Percentiles rank a stretch among this genome's conserved stretches.
Conservation (phyloP, 108 stramenopile genomes). For the Nitzschia putrida region DNA sequence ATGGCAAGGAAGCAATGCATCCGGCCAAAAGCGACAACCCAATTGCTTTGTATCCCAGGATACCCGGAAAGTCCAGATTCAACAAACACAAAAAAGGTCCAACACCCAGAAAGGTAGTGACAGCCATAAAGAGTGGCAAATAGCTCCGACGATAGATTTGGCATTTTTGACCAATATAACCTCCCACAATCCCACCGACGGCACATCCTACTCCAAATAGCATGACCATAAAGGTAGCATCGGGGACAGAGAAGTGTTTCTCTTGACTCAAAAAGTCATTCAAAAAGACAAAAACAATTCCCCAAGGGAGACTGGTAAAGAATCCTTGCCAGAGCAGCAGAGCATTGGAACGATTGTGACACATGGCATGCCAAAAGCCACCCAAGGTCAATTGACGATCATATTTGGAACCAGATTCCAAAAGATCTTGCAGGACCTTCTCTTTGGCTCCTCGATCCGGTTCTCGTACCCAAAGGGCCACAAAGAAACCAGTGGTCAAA, state of each 20-base stretch:
- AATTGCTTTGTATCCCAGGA: conserved; percentile 43
- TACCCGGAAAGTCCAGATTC: conserved; percentile 47
- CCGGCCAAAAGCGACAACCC: conserved; percentile 50
- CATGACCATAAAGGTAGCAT: conserved; percentile 62
- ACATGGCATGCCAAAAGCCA: conserved; percentile 60
- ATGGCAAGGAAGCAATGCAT: conserved; percentile 58
- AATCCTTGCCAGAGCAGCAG: conserved; percentile 66
- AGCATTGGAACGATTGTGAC: conserved; percentile 49
- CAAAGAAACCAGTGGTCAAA: conserved; percentile 37
- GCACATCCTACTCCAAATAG: conserved; percentile 65
- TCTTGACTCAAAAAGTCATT: conserved; percentile 75
- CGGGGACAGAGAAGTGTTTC: conserved; percentile 59
- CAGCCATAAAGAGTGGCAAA: conserved; percentile 65
- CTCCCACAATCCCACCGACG: conserved; percentile 65
- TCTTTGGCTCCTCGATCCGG: conserved; percentile 74
- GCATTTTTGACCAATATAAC: conserved; percentile 48
- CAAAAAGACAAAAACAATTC: conserved; percentile 69
- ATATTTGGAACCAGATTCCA: conserved; percentile 56
- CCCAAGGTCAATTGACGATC: conserved; percentile 67
- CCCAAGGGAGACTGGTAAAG: conserved; percentile 67
- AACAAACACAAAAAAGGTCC: conserved; percentile 57
- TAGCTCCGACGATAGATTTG: conserved; percentile 37
- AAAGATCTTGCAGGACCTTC: conserved; percentile 59
- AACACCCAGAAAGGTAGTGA: conserved; percentile 52
- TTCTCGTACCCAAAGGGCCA: conserved; percentile 57